Conservation (phyloP, 2,329 filamentous ascomycete genomes). For the Monosporascus sp. region DNA sequence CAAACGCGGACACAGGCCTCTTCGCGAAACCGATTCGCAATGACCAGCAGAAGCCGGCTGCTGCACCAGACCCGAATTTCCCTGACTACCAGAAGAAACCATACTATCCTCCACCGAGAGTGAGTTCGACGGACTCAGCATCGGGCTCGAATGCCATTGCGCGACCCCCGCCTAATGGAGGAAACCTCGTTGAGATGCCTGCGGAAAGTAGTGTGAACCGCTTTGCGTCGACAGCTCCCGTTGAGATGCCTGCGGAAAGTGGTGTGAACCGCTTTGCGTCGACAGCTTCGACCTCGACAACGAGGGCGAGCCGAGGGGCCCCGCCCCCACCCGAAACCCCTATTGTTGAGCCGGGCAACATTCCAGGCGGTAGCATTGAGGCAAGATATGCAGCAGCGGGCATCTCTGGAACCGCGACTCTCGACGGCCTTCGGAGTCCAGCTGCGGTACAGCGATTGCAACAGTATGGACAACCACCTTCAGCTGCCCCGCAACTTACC, state of each 20-base stretch:
- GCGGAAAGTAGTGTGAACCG: slow-evolving; percentile 51
- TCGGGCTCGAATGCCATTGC: slow-evolving; percentile 29
- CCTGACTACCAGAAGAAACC: slow-evolving; percentile 51
- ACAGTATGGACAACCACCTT: slow-evolving; percentile 60
- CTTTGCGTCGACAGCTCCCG: slow-evolving; percentile 69
- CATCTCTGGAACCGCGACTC: slow-evolving; percentile 78
- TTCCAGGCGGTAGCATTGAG: slow-evolving; percentile 79
- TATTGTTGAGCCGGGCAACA: slow-evolving; percentile 63
- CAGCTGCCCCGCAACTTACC: slow-evolving; percentile 38
- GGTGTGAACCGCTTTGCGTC: slow-evolving; percentile 63
- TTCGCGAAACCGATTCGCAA: slow-evolving; percentile 62
- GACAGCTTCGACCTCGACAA: slow-evolving; percentile 89
- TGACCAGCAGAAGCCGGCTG: slow-evolving; percentile 35
- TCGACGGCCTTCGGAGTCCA: slow-evolving; percentile 74
- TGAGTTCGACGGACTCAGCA: slow-evolving; percentile 23
- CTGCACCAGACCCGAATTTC: slow-evolving; percentile 36
- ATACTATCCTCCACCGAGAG: slow-evolving; percentile 55
- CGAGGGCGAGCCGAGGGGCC: slow-evolving; percentile 83
- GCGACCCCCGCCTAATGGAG: slow-evolving; percentile 20
- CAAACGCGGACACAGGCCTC: slow-evolving; percentile 68
- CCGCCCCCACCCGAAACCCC: slow-evolving; percentile 94
- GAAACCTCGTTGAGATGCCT: slow-evolving; percentile 33
- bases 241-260: slow-evolving; percentile 37
- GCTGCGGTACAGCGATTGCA: slow-evolving; percentile 76
- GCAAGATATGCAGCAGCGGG: slow-evolving; percentile 86